Evolutionary conservation across 352 stramenopile species (phyloP).

Genomic region (Phytophthora syringae): DNA sequence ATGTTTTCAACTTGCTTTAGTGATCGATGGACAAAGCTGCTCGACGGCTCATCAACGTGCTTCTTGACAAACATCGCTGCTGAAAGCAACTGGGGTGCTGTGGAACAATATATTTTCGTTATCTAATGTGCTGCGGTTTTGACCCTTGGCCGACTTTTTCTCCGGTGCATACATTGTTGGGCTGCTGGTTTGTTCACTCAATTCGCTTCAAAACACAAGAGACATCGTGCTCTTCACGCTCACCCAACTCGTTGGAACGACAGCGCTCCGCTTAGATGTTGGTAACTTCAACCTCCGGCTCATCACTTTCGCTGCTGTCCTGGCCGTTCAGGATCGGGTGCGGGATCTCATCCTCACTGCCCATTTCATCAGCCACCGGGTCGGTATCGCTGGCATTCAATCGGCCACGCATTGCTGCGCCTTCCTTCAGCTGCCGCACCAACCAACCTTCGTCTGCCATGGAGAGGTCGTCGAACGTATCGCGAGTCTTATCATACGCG

Average conservation of each 20-base stretch:
- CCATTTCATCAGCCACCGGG: constrained; percentile 49
- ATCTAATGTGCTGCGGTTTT: constrained; percentile 35
- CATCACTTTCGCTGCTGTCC: constrained; percentile 78
- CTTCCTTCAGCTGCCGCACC: constrained; percentile 80
- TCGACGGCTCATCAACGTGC: too few species aligned
- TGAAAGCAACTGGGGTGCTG: background rate
- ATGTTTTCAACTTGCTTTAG: too few species aligned
- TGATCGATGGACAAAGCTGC: too few species aligned
- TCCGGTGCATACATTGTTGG: constrained; percentile 33
- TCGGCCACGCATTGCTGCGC: constrained; percentile 73
- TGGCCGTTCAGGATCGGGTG: constrained; percentile 53
- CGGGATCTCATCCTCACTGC: constrained; percentile 63
- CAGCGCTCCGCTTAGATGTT: constrained; percentile 35
- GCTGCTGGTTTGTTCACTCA: constrained; percentile 34
- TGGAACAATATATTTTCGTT: constrained; percentile 33
- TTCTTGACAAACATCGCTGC: too few species aligned
- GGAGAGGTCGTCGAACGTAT: constrained; percentile 78
- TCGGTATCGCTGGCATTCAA: constrained; percentile 73
- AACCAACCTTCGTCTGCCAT: constrained; percentile 89
- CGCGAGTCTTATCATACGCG: constrained; percentile 78
- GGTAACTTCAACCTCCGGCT: constrained; percentile 55
- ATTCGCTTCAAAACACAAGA: constrained; percentile 34
- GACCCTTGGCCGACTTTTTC: constrained; percentile 31
- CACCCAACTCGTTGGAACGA: constrained; percentile 14
- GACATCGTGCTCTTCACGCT: constrained; percentile 17